A percentile compares a stretch with the other conserved stretches of the same genome.
Evolutionary conservation across 2,329 filamentous ascomycete species (phyloP).

Genomic region (Fusarium armeniacum): DNA sequence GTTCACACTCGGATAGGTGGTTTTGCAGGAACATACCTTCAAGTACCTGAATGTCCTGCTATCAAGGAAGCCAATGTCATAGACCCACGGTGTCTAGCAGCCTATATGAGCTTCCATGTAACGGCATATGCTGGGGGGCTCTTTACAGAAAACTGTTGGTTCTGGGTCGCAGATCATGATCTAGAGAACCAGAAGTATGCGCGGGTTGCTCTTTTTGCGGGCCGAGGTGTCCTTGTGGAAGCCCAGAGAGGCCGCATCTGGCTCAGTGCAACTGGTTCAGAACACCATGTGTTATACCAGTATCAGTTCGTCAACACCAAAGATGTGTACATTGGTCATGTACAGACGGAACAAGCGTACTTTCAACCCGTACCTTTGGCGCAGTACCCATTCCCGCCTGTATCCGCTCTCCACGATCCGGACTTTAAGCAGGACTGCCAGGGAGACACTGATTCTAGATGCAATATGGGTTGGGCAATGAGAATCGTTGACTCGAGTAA

Average conservation of each 20-base stretch:
- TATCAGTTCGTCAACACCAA: conserved; percentile 74
- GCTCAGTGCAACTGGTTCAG: conserved; percentile 74
- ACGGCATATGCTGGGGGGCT: conserved; percentile 56
- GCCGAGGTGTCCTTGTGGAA: conserved; percentile 65
- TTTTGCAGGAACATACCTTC: conserved; percentile 76
- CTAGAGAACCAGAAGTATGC: conserved; percentile 64
- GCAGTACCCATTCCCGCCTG: conserved; percentile 67
- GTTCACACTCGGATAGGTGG: conserved; percentile 83
- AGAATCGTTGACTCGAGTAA: conserved; percentile 69
- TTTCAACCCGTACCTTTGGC: conserved; percentile 76
- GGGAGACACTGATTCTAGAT: conserved; percentile 63
- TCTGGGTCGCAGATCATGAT: conserved; percentile 68
- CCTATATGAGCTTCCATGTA: conserved; percentile 61
- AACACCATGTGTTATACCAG: conserved; percentile 77
- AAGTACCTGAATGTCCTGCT: conserved; percentile 76
- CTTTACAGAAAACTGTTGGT: conserved; percentile 62
- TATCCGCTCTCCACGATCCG: conserved; percentile 53
- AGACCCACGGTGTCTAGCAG: conserved; percentile 57
- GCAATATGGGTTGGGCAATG: conserved; percentile 75
- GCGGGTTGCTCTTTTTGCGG: conserved; percentile 66
- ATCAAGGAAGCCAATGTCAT: conserved; percentile 50
- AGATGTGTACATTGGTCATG: conserved; percentile 73
- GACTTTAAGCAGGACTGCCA: conserved; percentile 44
- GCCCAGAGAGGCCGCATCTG: conserved; percentile 60
- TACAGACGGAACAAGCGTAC: conserved; percentile 80